These are phyloP conservation scores for Sungouiozyma intestinalis DNA, from an alignment of 805 yeast genomes.

Conservation along the genomic window DNA sequence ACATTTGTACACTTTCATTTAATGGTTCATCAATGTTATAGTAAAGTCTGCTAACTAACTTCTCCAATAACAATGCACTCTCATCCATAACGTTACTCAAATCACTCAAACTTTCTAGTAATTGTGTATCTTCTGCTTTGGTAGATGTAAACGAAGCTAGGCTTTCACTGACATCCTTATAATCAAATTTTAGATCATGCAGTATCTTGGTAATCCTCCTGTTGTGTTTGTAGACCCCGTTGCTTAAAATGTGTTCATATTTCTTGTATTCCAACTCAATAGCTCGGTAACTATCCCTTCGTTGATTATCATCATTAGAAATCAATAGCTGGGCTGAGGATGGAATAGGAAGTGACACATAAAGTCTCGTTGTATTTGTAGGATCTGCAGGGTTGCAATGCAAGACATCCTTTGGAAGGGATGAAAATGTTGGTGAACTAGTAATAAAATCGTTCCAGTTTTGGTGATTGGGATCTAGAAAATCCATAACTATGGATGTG, in stretches of 20 bases:
- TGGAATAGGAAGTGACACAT: constrained; percentile 26
- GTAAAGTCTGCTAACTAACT: constrained; percentile 21
- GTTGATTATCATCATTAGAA: constrained; percentile 10
- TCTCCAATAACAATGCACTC: constrained; percentile 16
- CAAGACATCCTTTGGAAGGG: constrained; percentile 24
- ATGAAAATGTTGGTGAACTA: constrained; percentile 26
- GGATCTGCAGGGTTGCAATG: constrained; percentile 30
- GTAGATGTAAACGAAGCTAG: constrained; percentile 18
- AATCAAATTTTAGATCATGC: constrained; percentile 15
- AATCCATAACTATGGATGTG: constrained; percentile 25
- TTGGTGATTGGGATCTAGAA: constrained; percentile 25
- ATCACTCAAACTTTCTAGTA: constrained; percentile 20
- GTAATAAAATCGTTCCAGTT: constrained; percentile 28
- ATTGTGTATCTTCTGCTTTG: constrained; percentile 17
- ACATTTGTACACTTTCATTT: constrained; percentile 24
- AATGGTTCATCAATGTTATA: constrained; percentile 27
- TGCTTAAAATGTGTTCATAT: constrained; percentile 18
- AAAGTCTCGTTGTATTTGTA: constrained; percentile 26
- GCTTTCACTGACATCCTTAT: constrained; percentile 20
- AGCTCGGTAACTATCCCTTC: constrained; percentile 15
- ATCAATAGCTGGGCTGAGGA: constrained; percentile 16
- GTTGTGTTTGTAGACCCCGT: constrained; percentile 23
- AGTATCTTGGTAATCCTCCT: constrained; percentile 20
- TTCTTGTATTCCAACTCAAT: constrained; percentile 23
- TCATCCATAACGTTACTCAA: constrained; percentile 23